These are phyloP conservation scores for Penicillium malachiteum DNA, from an alignment of 495 filamentous ascomycete genomes.

Conservation along the genomic window DNA sequence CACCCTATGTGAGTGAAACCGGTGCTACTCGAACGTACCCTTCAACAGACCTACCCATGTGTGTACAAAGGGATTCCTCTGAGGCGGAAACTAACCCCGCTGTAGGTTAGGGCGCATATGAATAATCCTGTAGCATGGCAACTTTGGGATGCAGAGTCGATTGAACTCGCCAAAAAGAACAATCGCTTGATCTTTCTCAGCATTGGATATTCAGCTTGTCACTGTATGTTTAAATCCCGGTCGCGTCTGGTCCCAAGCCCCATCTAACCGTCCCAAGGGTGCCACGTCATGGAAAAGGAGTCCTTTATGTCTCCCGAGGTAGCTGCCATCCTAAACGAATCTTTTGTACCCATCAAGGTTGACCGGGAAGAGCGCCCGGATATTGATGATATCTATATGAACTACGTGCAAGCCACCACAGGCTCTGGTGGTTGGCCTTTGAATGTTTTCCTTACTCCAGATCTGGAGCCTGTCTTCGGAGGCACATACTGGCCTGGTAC, in stretches of 20 bases:
- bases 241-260: neutral
- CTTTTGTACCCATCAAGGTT: constrained; percentile 90
- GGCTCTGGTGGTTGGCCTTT: constrained; percentile 94
- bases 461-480: constrained; percentile 90
- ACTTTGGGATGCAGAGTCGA: constrained; percentile 74
- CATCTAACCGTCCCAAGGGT: constrained; percentile 54
- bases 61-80: too few relatives aligned
- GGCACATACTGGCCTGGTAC: constrained; percentile 96
- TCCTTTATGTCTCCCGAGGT: constrained; percentile 83
- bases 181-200: constrained; percentile 91
- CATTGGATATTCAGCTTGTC: constrained; percentile 94
- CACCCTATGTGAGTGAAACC: constrained; percentile 66
- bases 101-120: constrained; percentile 72
- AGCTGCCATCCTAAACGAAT: constrained; percentile 77
- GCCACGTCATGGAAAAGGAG: constrained; percentile 92
- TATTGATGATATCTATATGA: constrained; percentile 96
- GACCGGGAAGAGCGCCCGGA: constrained; percentile 95
- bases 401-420: constrained; percentile 92
- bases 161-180: constrained; percentile 70
- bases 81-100: constrained; percentile 8
- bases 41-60: neutral
- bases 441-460: constrained; percentile 93
- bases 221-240: constrained; percentile 61
- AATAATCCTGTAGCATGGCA: constrained; percentile 94
- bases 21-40: neutral